Base-by-base conservation (phyloP, 768 basidiomycete species). In the Amanita fuliginea region DNA sequence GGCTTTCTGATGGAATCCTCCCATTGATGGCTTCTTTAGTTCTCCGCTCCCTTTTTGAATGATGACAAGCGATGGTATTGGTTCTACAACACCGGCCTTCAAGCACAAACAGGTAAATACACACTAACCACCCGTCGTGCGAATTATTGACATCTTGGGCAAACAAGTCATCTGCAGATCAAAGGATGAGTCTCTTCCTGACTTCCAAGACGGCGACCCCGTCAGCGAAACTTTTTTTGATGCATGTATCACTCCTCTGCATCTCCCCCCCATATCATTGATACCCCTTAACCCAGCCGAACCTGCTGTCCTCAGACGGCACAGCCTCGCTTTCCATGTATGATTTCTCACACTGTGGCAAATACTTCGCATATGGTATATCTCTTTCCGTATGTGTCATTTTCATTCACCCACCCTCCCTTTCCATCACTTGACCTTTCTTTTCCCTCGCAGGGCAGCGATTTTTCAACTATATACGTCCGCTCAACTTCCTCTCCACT, bases 201-300 rank as follows among this genome's bases (percentile, higher is more conserved):
- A 75, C 54, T 73, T 77, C 58, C 70, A 72, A 36, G 58, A 69
- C 33, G 65, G 67, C 14, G 71, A 67, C 24, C 59, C 65, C 14
- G 74, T 69, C 11, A 78, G 78, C 24, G 86, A 89, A 60, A 69
- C 89, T 3, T 91, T 86, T 64, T 90, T 91, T 57, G 85, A 92
- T 62, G 82, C 83, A 56, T 51, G 77, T 46, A 26, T 36, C 9
- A 4, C 13, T n/a, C 6, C 51, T 44, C 24, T 16, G 46, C 4
- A 6, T 26, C 9, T 48, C 39, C 40, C 4, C 39, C 37, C 18
- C 24, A 19, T 32, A 45, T 56, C 39, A 56, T 47, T 45, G 37
- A 34, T 47, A 52, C 24, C 40, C 16, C 19, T n/a, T 49, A n/a
- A n/a, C n/a, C 18, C 51, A 84, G 81, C 76, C 83, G 6, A 92